Base-by-base conservation (phyloP, 2,329 filamentous ascomycete species). In the Cytospora schulzeri region DNA sequence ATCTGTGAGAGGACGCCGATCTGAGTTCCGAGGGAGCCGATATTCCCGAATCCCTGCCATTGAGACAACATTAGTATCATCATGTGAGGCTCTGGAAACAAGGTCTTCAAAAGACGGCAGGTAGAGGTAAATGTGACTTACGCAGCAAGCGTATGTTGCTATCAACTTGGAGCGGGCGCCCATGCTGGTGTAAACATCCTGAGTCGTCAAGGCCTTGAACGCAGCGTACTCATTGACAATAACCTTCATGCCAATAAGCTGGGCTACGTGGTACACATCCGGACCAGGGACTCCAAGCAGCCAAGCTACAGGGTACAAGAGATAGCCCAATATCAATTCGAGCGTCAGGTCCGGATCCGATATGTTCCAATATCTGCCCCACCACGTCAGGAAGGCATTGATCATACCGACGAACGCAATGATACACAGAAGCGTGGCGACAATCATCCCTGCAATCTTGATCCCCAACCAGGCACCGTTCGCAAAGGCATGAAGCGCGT, bases 1-100 rank as follows among this genome's bases (percentile, higher is more conserved):
- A 96, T 86, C 78, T 96, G 92, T 4, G 89, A 86, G 60, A 96
- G 83, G 65, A 96, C 91, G 80, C 92, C 92, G 67, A 96, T 95
- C 78, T 96, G 92, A 63, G 92, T 94, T 74, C 92, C 92, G 56
- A 96, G 84, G 33, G 91, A 94, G 61, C 91, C 90, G 70, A 96
- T 90, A 80, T 96, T 96, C 68, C 91, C 93, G 74, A 92, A 92
- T 29, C 87, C 87, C 77, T 79, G 45, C 53, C 2, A 55, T 11
- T 15, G 45, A 2, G 50, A 50, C 29, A 52, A 8, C 24, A 17
- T 57, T 7, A 52, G 54, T 45, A 55, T n/a, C n/a, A n/a, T n/a
- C n/a, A n/a, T n/a, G n/a, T n/a, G n/a, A n/a, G n/a, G n/a, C n/a
- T n/a, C n/a, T n/a, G n/a, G 17, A 33, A 17, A 15, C 1, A 6